A percentile compares a stretch with the other conserved stretches of the same genome.
phyloP scores from a whole-genome alignment of 306 rosid genomes.

The Trifolium repens region DNA sequence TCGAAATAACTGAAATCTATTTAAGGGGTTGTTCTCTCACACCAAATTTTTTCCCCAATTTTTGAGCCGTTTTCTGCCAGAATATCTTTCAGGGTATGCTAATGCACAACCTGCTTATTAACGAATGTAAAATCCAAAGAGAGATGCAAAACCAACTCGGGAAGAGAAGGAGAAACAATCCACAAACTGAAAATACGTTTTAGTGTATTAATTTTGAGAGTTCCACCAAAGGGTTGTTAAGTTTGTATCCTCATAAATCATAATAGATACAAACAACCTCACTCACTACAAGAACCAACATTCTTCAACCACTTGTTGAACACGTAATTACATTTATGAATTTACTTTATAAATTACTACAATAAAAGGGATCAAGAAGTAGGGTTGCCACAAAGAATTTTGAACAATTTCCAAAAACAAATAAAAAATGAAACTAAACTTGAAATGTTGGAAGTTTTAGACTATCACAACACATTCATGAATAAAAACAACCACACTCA shows the following conservation, averaged over 20 bases:
- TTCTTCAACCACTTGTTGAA: conserved; percentile 36
- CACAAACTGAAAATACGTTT: not conserved
- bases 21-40: too few relatives aligned
- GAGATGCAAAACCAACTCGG: too few relatives aligned
- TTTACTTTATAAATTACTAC: conserved; percentile 37
- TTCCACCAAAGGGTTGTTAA: not conserved
- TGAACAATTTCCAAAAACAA: conserved; percentile 45
- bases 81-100: too few relatives aligned
- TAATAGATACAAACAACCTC: not conserved
- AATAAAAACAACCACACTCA: conserved; percentile 38
- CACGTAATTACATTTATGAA: conserved; percentile 47
- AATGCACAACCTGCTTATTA: too few relatives aligned
- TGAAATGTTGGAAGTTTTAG: conserved; percentile 52
- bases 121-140: too few relatives aligned
- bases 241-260: conserved; percentile 18
- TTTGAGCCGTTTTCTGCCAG: too few relatives aligned
- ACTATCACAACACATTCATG: conserved; percentile 48
- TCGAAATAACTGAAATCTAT: too few relatives aligned
- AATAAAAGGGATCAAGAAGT: conserved; percentile 19
- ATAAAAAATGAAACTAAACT: conserved; percentile 40
- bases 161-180: too few relatives aligned
- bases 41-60: too few relatives aligned
- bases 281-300: conserved; percentile 36
- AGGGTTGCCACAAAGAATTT: conserved; percentile 42
- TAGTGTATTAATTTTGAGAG: not conserved